Evolutionary conservation across 148 eudicot species (phyloP), one percentile per base, ranked within the genome.

Genomic region (Fallopia convolvulus): DNA sequence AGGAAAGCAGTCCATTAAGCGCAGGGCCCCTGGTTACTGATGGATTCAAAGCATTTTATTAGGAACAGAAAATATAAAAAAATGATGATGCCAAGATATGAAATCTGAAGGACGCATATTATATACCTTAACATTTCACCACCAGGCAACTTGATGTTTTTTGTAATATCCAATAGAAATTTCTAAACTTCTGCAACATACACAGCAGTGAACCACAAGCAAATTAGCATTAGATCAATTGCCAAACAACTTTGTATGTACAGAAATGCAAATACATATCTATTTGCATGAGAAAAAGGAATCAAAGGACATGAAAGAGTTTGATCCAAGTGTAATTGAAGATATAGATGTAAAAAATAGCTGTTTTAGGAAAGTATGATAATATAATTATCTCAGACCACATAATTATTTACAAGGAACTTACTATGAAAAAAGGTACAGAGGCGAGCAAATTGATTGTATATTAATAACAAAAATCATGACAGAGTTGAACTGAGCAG

Each of bases 1-100:
- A 42, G 80, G 86, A 56, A 53, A 77, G 82, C 78, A 81, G 82
- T 88, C 89, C 86, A 87, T 88, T 85, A 87, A 87, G 81, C 72
- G 50, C 55, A 79, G 74, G 58, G 78, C 76, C 75, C 89, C 90
- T 84, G 84, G 52, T 81, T 78, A 66, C 85, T 81, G 81, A 46
- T 47, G 2, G 26, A 55, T 58, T 58, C 32, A 58, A 58, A 58
- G 32, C 30, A 58, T 1, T 20, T 58, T 58, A 0, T 58, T 58
- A 58, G 32, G 65, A 21, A 58, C 21, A 58, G 65, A 58, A 58
- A 58, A 21, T 32, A 2, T 20, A 6, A 21, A 26, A 26, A 23
- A 58, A 58, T 58, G 65, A 21, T 58, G 65, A 58, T 6, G 32
- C 32, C 32, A 21, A 9, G 32, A 10, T 21, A 0, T 7, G 8